phyloP scores from a whole-genome alignment of 257 asterid species.

The Linderniella brevidens region DNA sequence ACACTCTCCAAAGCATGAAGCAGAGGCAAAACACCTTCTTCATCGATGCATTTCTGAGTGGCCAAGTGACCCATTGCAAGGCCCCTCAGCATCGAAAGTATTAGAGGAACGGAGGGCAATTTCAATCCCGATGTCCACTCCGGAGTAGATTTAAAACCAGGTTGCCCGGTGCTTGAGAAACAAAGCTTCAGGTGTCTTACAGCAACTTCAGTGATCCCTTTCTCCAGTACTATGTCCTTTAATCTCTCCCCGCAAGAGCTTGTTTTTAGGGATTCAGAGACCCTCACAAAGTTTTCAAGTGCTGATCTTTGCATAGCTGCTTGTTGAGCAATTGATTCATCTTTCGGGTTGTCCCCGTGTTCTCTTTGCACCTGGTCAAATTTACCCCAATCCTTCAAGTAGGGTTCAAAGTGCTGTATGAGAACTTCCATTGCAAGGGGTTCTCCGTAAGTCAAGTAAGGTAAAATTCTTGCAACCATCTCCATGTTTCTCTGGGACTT shows the following conservation, averaged over 20 bases:
- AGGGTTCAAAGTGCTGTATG: slow-evolving; percentile 88
- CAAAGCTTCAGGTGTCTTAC: slow-evolving; percentile 64
- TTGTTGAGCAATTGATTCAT: slow-evolving; percentile 54
- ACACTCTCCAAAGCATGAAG: slow-evolving; percentile 97
- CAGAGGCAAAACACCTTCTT: slow-evolving; percentile 73
- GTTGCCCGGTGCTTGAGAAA: slow-evolving; percentile 57
- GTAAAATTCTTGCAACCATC: slow-evolving; percentile 97
- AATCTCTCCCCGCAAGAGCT: slow-evolving; percentile 97
- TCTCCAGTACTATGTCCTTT: slow-evolving; percentile 92
- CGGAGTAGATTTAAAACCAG: slow-evolving; percentile 55
- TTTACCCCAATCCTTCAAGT: slow-evolving; percentile 69
- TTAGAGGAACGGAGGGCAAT: slow-evolving; percentile 79
- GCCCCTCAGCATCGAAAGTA: slow-evolving; percentile 92
- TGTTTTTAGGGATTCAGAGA: slow-evolving; percentile 84
- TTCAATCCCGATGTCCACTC: slow-evolving; percentile 71
- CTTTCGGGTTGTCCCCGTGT: slow-evolving; percentile 56
- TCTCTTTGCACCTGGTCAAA: slow-evolving; percentile 67
- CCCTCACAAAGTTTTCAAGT: slow-evolving; percentile 86
- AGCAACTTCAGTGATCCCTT: slow-evolving; percentile 72
- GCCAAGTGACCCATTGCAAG: slow-evolving; percentile 88
- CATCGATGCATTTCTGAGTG: slow-evolving; percentile 71
- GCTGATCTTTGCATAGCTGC: slow-evolving; percentile 78
- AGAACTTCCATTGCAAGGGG: slow-evolving; percentile 98
- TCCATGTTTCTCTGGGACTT: slow-evolving; percentile 96
- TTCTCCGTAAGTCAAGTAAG: slow-evolving; percentile 94